Evolutionary conservation across 192 early-diverging fungal genomes (phyloP).

Genomic region (Chytriomyces sp.): DNA sequence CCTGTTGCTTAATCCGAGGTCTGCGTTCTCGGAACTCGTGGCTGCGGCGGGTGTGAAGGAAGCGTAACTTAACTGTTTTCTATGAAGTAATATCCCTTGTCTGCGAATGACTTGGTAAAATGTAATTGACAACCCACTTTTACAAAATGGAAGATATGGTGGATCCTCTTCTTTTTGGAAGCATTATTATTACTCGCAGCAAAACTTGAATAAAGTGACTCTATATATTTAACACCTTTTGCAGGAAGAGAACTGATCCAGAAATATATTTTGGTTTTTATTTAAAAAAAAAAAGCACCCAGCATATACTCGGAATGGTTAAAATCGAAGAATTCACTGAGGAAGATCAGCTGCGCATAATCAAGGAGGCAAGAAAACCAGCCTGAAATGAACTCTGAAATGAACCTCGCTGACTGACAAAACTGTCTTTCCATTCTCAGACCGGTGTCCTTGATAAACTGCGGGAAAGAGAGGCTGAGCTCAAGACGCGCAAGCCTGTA

Average conservation of each 20-base stretch:
- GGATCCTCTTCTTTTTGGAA: too few species aligned
- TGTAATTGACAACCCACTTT: too few species aligned
- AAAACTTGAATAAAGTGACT: not conserved
- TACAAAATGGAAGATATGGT: too few species aligned
- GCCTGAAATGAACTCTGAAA: not conserved
- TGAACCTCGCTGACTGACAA: not conserved
- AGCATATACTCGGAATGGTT: too few species aligned
- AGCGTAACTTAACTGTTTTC: not conserved
- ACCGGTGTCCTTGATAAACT: not conserved
- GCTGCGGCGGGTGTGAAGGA: constrained; percentile 24
- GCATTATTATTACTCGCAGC: too few species aligned
- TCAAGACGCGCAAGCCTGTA: not conserved
- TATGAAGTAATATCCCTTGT: not conserved
- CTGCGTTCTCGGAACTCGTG: constrained; percentile 58
- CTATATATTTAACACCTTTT: too few species aligned
- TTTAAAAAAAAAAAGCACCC: not conserved
- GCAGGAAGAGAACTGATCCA: too few species aligned
- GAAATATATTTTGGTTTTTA: not conserved
- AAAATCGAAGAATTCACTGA: not conserved
- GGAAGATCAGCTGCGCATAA: not conserved
- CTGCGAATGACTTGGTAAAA: not conserved
- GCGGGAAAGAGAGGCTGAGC: not conserved
- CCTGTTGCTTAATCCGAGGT: constrained; percentile 39
- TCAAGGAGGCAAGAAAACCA: not conserved
- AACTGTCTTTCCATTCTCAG: not conserved